phyloP scores from a whole-genome alignment of 1,284 basidiomycete species.

The Austroboletus niveus region DNA sequence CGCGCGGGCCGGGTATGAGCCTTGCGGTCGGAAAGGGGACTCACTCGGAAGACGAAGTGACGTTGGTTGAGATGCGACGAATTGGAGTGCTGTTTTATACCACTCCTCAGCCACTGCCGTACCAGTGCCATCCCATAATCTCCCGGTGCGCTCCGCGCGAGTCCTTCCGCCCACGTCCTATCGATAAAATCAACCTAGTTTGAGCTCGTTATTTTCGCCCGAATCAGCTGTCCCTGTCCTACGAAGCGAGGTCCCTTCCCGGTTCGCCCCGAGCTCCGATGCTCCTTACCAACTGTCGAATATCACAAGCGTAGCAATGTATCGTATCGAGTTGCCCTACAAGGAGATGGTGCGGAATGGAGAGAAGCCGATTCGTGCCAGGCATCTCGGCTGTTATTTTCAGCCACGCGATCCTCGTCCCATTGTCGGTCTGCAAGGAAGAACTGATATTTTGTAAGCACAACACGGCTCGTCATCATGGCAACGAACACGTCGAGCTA shows the following conservation, averaged over 20 bases:
- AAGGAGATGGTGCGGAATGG: not conserved
- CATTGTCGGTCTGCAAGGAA: no score
- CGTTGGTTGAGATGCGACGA: not conserved
- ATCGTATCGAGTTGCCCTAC: not conserved
- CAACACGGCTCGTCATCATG: no score
- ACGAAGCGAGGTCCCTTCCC: constrained; percentile 11
- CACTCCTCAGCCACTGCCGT: constrained; percentile 26
- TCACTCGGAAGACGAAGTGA: constrained; percentile 15
- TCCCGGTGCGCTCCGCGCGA: constrained; percentile 29
- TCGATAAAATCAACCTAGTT: not conserved
- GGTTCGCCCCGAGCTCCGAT: constrained; percentile 19
- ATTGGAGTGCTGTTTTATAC: constrained; percentile 30
- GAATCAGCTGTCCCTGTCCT: constrained; percentile 5
- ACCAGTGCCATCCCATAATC: constrained; percentile 39
- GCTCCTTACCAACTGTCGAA: not conserved
- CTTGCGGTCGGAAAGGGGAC: constrained; percentile 16
- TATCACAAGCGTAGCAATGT: constrained; percentile 1
- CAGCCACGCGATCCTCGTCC: no score
- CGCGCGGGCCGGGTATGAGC: constrained; percentile 20
- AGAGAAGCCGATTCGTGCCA: no score
- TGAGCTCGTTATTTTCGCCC: not conserved
- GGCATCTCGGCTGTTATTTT: no score
- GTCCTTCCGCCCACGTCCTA: constrained; percentile 21
- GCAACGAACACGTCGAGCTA: no score
- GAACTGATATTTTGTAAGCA: no score